Evolutionary conservation across 495 filamentous ascomycete genomes (phyloP).

Genomic region (Podospora anserina): DNA sequence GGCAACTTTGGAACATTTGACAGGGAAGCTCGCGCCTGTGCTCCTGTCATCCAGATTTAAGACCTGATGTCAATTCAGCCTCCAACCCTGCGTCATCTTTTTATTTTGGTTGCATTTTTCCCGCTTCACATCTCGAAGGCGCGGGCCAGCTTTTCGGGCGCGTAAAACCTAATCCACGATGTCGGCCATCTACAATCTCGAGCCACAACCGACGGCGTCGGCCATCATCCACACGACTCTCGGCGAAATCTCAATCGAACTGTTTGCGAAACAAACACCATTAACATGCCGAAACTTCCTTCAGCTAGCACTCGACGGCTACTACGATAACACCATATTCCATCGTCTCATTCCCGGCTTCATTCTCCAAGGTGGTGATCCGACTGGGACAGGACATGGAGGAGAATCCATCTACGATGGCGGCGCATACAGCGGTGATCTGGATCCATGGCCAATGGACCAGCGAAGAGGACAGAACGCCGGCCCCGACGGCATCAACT

Average conservation of each 20-base stretch:
- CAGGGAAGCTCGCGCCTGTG: neutral
- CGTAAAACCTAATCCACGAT: conserved; percentile 43
- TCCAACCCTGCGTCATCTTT: neutral
- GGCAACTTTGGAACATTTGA: neutral
- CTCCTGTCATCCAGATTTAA: neutral
- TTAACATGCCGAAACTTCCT: conserved; percentile 93
- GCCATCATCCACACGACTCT: conserved; percentile 83
- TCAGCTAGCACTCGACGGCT: conserved; percentile 88
- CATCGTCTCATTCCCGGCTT: conserved; percentile 90
- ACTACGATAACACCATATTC: conserved; percentile 89
- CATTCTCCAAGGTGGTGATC: conserved; percentile 88
- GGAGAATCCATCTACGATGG: conserved; percentile 89
- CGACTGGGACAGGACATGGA: conserved; percentile 79
- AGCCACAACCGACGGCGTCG: conserved; percentile 88
- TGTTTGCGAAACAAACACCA: conserved; percentile 91
- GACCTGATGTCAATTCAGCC: neutral
- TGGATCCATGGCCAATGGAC: conserved; percentile 61
- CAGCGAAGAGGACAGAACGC: conserved; percentile 56
- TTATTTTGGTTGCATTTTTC: neutral
- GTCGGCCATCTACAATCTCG: conserved; percentile 88
- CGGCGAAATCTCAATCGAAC: conserved; percentile 82
- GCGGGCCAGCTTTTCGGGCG: neutral
- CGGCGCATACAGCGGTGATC: conserved; percentile 65
- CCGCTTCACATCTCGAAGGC: neutral
- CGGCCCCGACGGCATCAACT: conserved; percentile 54